Base-by-base conservation (phyloP, 2,329 filamentous ascomycete genomes). In the Epichloe scottii region DNA sequence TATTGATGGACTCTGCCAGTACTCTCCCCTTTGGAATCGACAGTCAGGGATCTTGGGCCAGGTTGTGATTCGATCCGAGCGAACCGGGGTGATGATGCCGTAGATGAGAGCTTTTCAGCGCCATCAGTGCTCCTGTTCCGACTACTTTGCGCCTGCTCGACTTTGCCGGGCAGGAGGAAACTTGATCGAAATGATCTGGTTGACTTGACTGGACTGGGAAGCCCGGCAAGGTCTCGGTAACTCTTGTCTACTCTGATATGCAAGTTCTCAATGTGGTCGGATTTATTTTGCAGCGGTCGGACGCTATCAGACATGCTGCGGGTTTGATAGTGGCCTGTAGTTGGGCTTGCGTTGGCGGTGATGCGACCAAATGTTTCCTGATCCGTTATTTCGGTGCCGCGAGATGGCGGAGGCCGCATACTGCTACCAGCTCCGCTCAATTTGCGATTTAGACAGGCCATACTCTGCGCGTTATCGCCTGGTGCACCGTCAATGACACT, bases 21-120 rank as follows among this genome's bases (percentile, higher is more conserved):
- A 62, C 52, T 54, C 37, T 73, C 67, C n/a, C 40, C 26, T 6
- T n/a, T 17, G 5, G 40, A 11, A 33, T 23, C 17, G 6, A 61
- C 52, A 48, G 56, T 59, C 53, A 23, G 56, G 45, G 41, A 50
- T 58, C 52, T 54, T 15, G 58, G 51, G 17, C 50, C 53, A 15
- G 48, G 49, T 4, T 56, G 59, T 5, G 64, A 63, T 53, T 80
- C 75, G n/a, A 68, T 61, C 2, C 72, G 71, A 40, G 72, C 67
- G 48, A 86, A 73, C 45, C 76, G 77, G 2, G 88, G 88, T 8
- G 89, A 87, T 3, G 87, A 89, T 34, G 83, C 82, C 49, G 79
- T 79, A 0, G 89, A 95, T 5, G 86, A 83, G n/a, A 95, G 73
- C 65, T 90, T 90, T 64, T 93, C 87, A 51, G 87, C 86, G 17